These are phyloP conservation scores for Curvularia sp. DNA, from an alignment of 2,329 filamentous ascomycete genomes.

Conservation along the genomic window DNA sequence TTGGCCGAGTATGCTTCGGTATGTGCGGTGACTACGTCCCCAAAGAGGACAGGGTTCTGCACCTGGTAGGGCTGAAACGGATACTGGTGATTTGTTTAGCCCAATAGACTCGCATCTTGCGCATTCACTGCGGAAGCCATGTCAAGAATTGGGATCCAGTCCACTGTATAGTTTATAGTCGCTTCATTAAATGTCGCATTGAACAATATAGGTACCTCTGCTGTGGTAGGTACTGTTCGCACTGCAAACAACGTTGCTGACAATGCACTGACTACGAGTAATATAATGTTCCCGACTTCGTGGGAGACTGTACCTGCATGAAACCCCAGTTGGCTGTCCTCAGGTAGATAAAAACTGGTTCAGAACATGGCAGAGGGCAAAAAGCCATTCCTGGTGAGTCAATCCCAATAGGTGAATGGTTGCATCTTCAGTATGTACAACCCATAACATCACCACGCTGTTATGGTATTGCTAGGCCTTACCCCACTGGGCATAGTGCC, in stretches of 20 bases:
- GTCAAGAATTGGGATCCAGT: background rate
- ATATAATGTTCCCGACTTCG: too few relatives aligned
- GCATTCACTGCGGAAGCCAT: background rate
- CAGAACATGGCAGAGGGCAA: too few relatives aligned
- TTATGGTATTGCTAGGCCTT: too few relatives aligned
- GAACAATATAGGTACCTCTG: background rate
- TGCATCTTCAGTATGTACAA: too few relatives aligned
- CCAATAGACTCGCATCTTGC: background rate
- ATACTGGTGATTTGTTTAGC: background rate
- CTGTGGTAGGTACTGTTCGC: background rate
- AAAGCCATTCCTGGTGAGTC: too few relatives aligned
- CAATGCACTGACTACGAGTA: conserved; percentile 1
- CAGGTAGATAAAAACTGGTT: too few relatives aligned
- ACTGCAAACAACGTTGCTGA: background rate
- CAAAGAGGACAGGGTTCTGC: background rate
- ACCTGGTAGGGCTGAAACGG: background rate
- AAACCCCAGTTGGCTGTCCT: too few relatives aligned
- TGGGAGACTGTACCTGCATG: too few relatives aligned
- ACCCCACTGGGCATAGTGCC: too few relatives aligned
- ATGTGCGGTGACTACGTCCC: background rate
- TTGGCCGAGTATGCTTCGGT: background rate
- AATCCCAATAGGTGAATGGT: too few relatives aligned
- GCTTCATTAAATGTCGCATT: background rate
- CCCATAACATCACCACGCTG: too few relatives aligned
- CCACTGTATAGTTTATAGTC: background rate